phyloP scores from a whole-genome alignment of 805 yeast genomes.

The Zygosaccharomyces siamensis region DNA sequence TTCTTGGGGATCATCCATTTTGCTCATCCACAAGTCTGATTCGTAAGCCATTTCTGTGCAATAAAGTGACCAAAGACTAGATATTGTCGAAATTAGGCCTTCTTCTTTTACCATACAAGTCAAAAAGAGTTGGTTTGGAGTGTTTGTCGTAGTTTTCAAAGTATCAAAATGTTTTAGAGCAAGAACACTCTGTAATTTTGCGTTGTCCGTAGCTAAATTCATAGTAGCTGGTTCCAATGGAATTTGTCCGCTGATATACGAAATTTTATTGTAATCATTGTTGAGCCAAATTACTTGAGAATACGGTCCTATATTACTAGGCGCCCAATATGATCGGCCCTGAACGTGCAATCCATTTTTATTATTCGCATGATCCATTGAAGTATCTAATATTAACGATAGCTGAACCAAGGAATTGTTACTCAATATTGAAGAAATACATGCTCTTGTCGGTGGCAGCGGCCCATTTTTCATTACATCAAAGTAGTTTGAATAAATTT shows the following conservation, averaged over 20 bases:
- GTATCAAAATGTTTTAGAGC: conserved; percentile 71
- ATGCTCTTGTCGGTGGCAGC: conserved; percentile 84
- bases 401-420: conserved; percentile 38
- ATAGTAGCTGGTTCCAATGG: conserved; percentile 73
- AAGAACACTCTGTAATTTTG: conserved; percentile 41
- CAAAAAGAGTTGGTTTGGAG: conserved; percentile 41
- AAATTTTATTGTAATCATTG: conserved; percentile 45
- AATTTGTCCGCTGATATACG: conserved; percentile 83
- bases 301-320: conserved; percentile 96
- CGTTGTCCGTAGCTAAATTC: conserved; percentile 39
- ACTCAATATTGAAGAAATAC: conserved; percentile 60
- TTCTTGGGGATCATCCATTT: conserved; percentile 25
- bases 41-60: conserved; percentile 23
- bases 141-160: conserved; percentile 53
- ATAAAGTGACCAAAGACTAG: conserved; percentile 46
- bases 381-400: conserved; percentile 50
- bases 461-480: conserved; percentile 37
- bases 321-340: conserved; percentile 96
- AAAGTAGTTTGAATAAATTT: conserved; percentile 54
- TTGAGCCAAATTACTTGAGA: conserved; percentile 65
- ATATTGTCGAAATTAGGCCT: conserved; percentile 31
- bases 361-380: conserved; percentile 9
- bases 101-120: conserved; percentile 51
- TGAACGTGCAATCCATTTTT: conserved; percentile 84
- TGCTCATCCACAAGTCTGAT: conserved; percentile 23